These are phyloP conservation scores for Colletotrichum tropicale DNA, from an alignment of 2,329 filamentous ascomycete species.

Conservation along the genomic window DNA sequence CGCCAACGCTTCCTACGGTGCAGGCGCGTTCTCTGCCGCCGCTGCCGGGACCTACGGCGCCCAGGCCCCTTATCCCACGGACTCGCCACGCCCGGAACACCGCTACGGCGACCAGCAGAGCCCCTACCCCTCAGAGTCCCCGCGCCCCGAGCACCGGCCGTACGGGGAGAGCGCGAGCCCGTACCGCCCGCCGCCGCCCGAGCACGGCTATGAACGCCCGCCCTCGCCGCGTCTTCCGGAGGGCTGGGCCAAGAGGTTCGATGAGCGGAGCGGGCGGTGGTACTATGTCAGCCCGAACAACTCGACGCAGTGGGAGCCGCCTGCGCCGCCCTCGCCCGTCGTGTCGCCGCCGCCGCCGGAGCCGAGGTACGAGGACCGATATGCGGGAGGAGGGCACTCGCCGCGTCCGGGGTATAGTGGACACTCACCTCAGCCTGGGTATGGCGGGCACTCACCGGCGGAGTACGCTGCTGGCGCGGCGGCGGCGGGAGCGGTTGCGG, in stretches of 20 bases:
- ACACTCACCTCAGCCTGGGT: conserved; percentile 19
- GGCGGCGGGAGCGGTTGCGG: conserved; percentile 10
- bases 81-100: neutral
- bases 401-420: conserved; percentile 17
- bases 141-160: neutral
- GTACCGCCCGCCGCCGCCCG: neutral
- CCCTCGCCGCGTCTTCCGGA: conserved; percentile 46
- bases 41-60: conserved; percentile 19
- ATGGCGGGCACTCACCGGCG: conserved; percentile 17
- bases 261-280: conserved; percentile 57
- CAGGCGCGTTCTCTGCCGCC: neutral
- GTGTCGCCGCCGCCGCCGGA: conserved; percentile 7
- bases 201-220: conserved; percentile 22
- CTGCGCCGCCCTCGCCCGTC: conserved; percentile 20
- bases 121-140: neutral
- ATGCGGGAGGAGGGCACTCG: conserved; percentile 1
- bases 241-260: conserved; percentile 62
- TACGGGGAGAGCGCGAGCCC: conserved; percentile 6
- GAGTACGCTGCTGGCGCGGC: conserved; percentile 12
- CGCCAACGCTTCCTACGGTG: neutral
- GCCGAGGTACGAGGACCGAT: conserved; percentile 17
- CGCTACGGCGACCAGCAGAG: neutral
- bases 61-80: conserved; percentile 2
- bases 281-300: conserved; percentile 64
- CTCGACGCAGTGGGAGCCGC: conserved; percentile 60